Conservation (phyloP, 192 early-diverging fungal species). For the Coemansia biformis region DNA sequence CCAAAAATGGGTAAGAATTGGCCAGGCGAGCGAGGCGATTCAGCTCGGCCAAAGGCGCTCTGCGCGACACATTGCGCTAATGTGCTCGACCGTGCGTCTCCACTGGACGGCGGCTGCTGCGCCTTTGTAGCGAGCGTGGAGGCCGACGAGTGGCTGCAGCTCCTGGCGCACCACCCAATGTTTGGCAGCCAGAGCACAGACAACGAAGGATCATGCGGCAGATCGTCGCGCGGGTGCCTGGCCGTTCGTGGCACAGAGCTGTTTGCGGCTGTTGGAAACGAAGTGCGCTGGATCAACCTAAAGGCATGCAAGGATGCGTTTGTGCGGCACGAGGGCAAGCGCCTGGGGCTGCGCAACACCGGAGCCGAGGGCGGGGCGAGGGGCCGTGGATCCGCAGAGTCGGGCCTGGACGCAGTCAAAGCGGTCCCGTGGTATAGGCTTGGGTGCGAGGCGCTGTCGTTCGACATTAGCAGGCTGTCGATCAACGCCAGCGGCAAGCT, state of each 20-base stretch:
- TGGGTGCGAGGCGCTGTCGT: conserved; percentile 44
- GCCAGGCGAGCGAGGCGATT: too few relatives aligned
- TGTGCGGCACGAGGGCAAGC: conserved; percentile 41
- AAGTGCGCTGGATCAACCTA: conserved; percentile 58
- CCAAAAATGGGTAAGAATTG: too few relatives aligned
- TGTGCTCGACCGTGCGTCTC: too few relatives aligned
- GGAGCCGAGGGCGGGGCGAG: not conserved
- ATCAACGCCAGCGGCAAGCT: conserved; percentile 57
- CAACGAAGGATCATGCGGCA: not conserved
- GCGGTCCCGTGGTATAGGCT: conserved; percentile 39
- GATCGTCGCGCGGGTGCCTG: conserved; percentile 20
- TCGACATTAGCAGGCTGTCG: conserved; percentile 54
- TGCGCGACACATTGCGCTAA: too few relatives aligned
- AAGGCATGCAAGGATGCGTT: conserved; percentile 59
- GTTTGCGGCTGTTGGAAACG: conserved; percentile 55
- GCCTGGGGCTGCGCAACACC: conserved; percentile 14
- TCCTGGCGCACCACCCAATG: conserved; percentile 43
- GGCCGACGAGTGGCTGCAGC: conserved; percentile 49
- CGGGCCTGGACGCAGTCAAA: conserved; percentile 25
- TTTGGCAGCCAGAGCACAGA: conserved; percentile 9
- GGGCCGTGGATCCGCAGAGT: conserved; percentile 1
- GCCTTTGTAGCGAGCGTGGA: conserved; percentile 20
- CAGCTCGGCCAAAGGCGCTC: too few relatives aligned
- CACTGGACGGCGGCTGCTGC: too few relatives aligned
- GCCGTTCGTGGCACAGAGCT: conserved; percentile 54